Conservation (phyloP, 1,139 yeast species). For the Magnusiomyces paraingens region DNA sequence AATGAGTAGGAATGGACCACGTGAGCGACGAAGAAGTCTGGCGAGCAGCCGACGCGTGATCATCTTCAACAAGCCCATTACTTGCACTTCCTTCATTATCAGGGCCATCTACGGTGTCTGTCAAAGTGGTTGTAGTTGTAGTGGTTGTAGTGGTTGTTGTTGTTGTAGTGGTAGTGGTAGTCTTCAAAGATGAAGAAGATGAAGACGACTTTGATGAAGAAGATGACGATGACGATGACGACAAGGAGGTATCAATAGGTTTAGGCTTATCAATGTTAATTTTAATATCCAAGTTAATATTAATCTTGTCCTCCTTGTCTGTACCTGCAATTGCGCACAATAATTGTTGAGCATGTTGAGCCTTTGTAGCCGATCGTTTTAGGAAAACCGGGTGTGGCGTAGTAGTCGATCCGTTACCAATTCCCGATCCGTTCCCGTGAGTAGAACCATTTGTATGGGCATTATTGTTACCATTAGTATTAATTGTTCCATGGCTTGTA, state of each 20-base stretch:
- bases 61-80: neutral
- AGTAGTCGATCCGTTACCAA: no score
- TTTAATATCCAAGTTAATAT: neutral
- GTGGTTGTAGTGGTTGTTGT: neutral
- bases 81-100: neutral
- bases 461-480: no score
- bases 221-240: neutral
- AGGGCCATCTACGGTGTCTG: neutral
- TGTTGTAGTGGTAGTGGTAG: conserved; percentile 1
- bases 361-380: no score
- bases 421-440: no score
- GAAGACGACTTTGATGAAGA: neutral
- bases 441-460: no score
- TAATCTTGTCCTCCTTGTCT: neutral
- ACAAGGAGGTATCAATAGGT: neutral
- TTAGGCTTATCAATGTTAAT: neutral
- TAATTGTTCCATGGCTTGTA: no score
- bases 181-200: neutral
- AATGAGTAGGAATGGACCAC: conserved; percentile 1
- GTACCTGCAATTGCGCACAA: no score
- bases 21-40: neutral
- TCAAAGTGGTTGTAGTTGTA: neutral
- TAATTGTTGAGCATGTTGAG: no score
- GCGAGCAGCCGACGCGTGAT: neutral
- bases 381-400: no score